These are phyloP conservation scores for Rhizopus microsporus DNA, from an alignment of 371 early-diverging fungal species.

Conservation along the genomic window DNA sequence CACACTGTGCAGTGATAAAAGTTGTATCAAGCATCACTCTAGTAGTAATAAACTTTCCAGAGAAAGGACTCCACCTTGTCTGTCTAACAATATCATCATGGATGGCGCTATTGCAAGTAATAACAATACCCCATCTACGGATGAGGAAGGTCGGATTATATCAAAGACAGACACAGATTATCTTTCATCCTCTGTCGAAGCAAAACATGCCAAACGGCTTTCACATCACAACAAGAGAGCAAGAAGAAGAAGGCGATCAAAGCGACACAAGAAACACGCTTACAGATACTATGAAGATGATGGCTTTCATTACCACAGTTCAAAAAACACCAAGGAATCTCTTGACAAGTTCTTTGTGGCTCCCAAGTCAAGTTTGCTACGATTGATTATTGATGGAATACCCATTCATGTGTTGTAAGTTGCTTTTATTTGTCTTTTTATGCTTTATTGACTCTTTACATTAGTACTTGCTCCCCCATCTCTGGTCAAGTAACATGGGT, in stretches of 20 bases:
- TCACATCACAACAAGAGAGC: not conserved
- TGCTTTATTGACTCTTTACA: not conserved
- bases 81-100: not conserved
- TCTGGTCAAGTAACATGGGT: constrained; percentile 66
- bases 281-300: constrained; percentile 18
- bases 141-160: constrained; percentile 1
- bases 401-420: constrained; percentile 69
- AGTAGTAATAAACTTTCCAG: not conserved
- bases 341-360: constrained; percentile 39
- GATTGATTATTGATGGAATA: constrained; percentile 65
- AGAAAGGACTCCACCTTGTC: not conserved
- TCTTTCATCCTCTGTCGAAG: constrained; percentile 2
- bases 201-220: constrained; percentile 1
- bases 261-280: constrained; percentile 5
- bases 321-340: constrained; percentile 2
- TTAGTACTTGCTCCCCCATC: constrained; percentile 56
- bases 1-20: constrained; percentile 22
- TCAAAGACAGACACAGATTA: constrained; percentile 5
- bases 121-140: not conserved
- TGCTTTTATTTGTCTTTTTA: not conserved
- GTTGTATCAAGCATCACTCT: constrained; percentile 13
- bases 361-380: constrained; percentile 57
- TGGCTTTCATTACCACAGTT: constrained; percentile 27
- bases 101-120: not conserved
- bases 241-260: constrained; percentile 5